Evolutionary conservation across 2,329 filamentous ascomycete genomes (phyloP), one percentile per base, ranked within the genome.

Genomic region (Hypoxylon sp.): DNA sequence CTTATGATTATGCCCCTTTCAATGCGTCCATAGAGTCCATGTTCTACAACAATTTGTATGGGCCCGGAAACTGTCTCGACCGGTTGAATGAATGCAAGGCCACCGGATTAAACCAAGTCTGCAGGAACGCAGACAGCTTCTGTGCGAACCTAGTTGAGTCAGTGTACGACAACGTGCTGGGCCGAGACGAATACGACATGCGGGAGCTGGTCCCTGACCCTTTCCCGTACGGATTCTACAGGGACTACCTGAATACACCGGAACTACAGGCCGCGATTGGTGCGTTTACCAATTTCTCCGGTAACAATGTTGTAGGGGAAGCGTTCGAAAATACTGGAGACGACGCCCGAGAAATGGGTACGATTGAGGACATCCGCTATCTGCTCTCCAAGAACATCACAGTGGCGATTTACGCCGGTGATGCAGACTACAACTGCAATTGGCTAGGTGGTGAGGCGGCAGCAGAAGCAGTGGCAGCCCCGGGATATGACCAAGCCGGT

Each of bases 31-130:
- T 83, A 30, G 80, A 85, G 60, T 79, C 79, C 0, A 78, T 83
- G 73, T 82, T 88, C 77, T 87, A 87, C 80, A 88, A 89, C 78
- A 85, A 85, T 70, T 74, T 90, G 32, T 90, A 89, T 73, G 88
- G 87, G 1, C 73, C 80, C 1, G 88, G 88, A 32, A 89, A 90
- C 75, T 90, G 89, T 75, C 76, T 86, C 25, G 87, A 90, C 72
- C 82, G 82, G 60, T 83, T 86, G n/a, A 78, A 82, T 11, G 80
- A 85, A 66, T 91, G 88, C 81, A 83, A 84, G 66, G 80, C 80
- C 1, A 82, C 80, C 3, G 85, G 85, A 0, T 77, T 81, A 51
- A 81, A 89, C 71, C 76, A 80, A 4, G 76, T 87, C 50, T 91
- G 88, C 78, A 73, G 76, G 1, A 75, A 78, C 2, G 87, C 89